Conservation (phyloP, 192 early-diverging fungal genomes). For the Fimicolochytrium jonesii region DNA sequence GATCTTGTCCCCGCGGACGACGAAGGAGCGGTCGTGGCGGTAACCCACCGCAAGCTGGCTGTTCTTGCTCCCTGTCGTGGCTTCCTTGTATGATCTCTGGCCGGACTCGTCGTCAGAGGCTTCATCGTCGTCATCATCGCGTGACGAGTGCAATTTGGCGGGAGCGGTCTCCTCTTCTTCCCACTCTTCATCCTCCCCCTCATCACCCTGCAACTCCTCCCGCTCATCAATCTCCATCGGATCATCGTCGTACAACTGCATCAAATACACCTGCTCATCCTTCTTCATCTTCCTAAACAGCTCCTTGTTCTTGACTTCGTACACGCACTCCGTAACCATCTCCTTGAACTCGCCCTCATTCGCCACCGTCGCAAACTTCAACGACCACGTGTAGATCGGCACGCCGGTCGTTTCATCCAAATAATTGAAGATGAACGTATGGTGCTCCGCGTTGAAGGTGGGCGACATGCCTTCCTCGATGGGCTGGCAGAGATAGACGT, state of each 20-base stretch:
- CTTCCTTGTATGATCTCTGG: not conserved
- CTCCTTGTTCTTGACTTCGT: conserved; percentile 64
- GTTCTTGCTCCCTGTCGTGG: conserved; percentile 49
- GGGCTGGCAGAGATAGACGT: conserved; percentile 52
- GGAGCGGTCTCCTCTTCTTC: conserved; percentile 40
- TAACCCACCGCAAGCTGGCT: conserved; percentile 78
- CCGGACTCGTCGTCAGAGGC: conserved; percentile 43
- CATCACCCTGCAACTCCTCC: conserved; percentile 27
- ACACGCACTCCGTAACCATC: conserved; percentile 67
- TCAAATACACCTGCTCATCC: conserved; percentile 70
- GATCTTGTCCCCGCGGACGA: conserved; percentile 83
- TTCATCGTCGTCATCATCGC: conserved; percentile 16
- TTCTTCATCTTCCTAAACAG: conserved; percentile 61
- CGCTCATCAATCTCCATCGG: conserved; percentile 54
- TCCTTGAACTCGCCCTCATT: conserved; percentile 55
- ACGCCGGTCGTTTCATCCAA: conserved; percentile 43
- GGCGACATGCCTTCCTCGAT: conserved; percentile 75
- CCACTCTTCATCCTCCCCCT: conserved; percentile 27
- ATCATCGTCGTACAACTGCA: conserved; percentile 72
- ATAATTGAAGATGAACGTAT: conserved; percentile 81
- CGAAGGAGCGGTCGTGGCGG: conserved; percentile 84
- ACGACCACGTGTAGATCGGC: conserved; percentile 69
- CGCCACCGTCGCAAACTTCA: conserved; percentile 56
- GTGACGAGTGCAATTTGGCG: no score
- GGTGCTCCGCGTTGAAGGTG: conserved; percentile 64